Percentiles rank a stretch among this genome's conserved stretches.
Evolutionary conservation across 495 filamentous ascomycete species (phyloP).

Genomic region (Talaromyces wortmannii): DNA sequence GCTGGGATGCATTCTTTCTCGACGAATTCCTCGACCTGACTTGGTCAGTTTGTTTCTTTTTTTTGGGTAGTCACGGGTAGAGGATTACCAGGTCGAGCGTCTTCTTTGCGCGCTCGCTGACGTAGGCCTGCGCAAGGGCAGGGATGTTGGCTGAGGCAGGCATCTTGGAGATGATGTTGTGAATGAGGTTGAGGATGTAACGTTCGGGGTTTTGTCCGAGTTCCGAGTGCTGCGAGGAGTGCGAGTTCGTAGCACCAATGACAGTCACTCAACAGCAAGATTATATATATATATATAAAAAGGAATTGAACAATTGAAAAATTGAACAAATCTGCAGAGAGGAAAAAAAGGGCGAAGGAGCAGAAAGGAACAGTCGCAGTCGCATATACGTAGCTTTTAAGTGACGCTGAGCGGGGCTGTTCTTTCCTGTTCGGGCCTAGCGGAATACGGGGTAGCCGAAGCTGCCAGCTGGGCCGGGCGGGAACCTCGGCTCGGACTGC

Average conservation of each 20-base stretch:
- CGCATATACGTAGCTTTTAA: background rate
- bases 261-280: background rate
- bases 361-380: slow-evolving; percentile 6
- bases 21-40: slow-evolving; percentile 86
- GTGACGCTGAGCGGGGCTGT: slow-evolving; percentile 15
- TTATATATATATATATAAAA: background rate
- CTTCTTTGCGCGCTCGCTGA: slow-evolving; percentile 77
- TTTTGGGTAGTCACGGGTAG: background rate
- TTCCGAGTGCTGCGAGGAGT: background rate
- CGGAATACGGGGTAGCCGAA: slow-evolving; percentile 3
- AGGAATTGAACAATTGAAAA: background rate
- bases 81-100: slow-evolving; percentile 54
- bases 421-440: slow-evolving; percentile 11
- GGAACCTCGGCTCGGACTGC: slow-evolving; percentile 5
- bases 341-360: background rate
- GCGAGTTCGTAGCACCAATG: background rate
- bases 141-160: slow-evolving; percentile 57
- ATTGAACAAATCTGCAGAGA: too few relatives aligned
- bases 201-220: background rate
- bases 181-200: background rate
- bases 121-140: slow-evolving; percentile 55
- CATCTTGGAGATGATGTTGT: slow-evolving; percentile 36
- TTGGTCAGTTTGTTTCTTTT: slow-evolving; percentile 7
- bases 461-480: background rate
- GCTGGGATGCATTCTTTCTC: slow-evolving; percentile 92